Base-by-base conservation (phyloP, 2,329 filamentous ascomycete genomes). In the Ophiostoma ips region DNA sequence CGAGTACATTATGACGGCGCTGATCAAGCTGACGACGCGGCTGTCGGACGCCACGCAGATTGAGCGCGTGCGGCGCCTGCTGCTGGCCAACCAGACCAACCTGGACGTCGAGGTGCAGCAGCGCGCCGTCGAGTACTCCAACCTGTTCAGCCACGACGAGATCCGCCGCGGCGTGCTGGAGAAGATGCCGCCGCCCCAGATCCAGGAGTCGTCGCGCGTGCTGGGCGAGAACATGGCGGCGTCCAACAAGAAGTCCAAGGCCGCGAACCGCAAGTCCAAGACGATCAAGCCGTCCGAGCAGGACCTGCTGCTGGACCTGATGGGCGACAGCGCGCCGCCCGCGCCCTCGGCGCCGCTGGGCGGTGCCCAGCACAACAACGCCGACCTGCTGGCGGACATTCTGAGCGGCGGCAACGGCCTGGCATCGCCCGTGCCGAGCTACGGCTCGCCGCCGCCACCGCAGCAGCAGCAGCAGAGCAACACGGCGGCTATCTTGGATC, bases 111-210 rank as follows among this genome's bases (percentile, higher is more conserved):
- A 98, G 64, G 84, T 96, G 21, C 94, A 98, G 65, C 92, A 98
- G 66, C 81, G 92, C 63, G 85, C 90, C 5, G 89, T 95, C 18
- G 92, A 98, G 64, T 98, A 96, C 60, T 79, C 82, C 52, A 96
- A 96, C 61, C 73, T 98, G n/a, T 96, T 98, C 60, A 78, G 79
- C 1, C 87, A 87, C 60, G 89, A 98, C 58, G 74, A 87, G 53
- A 85, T 98, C 51, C 81, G 90, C 50, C 78, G 77, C 53, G 92
- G 92, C 52, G 92, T 98, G 3, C 71, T 98, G 11, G 92, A 98
- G 68, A 94, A 92, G 65, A 98, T 98, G 94, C 92, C 92, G 8
- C 79, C 92, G 2, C 92, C 92, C 9, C 90, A 96, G 64, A 96
- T 98, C 61, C 87, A 90, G 57, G 92, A 98, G 63, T 87, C 94